Base-by-base conservation (phyloP, 1,139 yeast species). In the Barnettozyma hawaiiensis region DNA sequence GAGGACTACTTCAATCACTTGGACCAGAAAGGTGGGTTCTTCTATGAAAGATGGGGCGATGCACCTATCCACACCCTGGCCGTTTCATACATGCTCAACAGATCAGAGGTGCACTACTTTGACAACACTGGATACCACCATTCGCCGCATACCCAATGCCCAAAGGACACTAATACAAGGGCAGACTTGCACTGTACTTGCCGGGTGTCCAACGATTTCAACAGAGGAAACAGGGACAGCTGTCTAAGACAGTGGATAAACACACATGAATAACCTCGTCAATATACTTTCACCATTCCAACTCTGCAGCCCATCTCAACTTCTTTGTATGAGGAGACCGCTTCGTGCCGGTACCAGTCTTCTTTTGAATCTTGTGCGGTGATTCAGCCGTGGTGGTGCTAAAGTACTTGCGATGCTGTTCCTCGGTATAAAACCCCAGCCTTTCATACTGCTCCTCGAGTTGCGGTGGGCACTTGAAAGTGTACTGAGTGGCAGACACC, bases 21-120 rank as follows among this genome's bases (percentile, higher is more conserved):
- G 53, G 83, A 77, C 57, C 55, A 58, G 32, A 65, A 73, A 1
- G 82, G 82, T 9, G 82, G 82, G 0, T 77, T 77, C 55, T 77
- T 75, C 58, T 77, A 77, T 55, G 81, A 77, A 53, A 63, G 83
- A 58, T 77, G 82, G 82, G 83, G 83, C 6, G 83, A 77, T 57
- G 84, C 84, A 0, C 82, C 82, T 5, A 64, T 77, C 40, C 83
- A 77, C 57, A 71, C 82, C 3, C 70, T 78, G 40, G 82, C 81
- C 0, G 81, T 72, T 2, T 67, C 80, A 2, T 62, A 73, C 39
- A 63, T 78, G 52, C 58, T 76, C 49, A 63, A 68, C 22, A 69
- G 61, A 43, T 65, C 65, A 31, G 63, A 76, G 52, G 64, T 78
- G 19, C 79, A 75, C 57, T 69, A 73, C 52, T 78, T 77, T 53